A percentile compares a stretch with the other conserved stretches of the same genome.
phyloP scores from a whole-genome alignment of 1,284 basidiomycete genomes.

The Sporisorium reilianum region DNA sequence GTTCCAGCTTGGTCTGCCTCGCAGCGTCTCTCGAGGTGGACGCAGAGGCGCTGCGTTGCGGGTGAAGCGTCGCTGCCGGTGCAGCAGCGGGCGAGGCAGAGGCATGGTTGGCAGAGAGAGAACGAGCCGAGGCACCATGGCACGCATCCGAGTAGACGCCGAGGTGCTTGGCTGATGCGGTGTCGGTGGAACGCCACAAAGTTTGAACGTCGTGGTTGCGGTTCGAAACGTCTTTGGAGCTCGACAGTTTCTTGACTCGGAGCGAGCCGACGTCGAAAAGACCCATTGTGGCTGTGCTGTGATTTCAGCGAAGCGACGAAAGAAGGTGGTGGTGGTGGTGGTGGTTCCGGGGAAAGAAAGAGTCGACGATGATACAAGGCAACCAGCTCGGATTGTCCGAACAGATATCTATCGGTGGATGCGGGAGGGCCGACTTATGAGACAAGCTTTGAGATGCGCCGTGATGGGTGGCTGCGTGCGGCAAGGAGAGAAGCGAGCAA shows the following conservation, averaged over 20 bases:
- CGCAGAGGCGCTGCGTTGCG: conserved; percentile 37
- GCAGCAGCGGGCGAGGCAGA: background rate
- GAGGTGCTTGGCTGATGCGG: conserved; percentile 15
- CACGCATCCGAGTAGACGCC: conserved; percentile 25
- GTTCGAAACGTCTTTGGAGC: conserved; percentile 15
- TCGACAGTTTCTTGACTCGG: conserved; percentile 28
- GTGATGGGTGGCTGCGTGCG: background rate
- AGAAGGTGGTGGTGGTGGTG: background rate
- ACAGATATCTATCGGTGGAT: background rate
- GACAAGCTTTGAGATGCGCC: background rate
- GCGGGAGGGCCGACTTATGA: background rate
- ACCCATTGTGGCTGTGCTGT: conserved; percentile 25
- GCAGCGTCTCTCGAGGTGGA: conserved; percentile 18
- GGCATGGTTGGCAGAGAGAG: conserved; percentile 36
- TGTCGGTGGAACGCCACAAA: conserved; percentile 26
- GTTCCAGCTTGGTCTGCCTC: conserved; percentile 53
- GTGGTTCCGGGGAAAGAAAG: background rate
- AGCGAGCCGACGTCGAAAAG: conserved; percentile 49
- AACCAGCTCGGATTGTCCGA: background rate
- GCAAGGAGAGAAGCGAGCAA: background rate
- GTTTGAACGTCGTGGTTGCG: conserved; percentile 6
- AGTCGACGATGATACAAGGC: background rate
- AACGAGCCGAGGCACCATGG: conserved; percentile 26
- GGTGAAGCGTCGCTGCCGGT: conserved; percentile 1
- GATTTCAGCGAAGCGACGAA: background rate